A percentile compares a stretch with the other conserved stretches of the same genome.
Evolutionary conservation across 257 asterid genomes (phyloP).

Genomic region (Mentha longifolia): DNA sequence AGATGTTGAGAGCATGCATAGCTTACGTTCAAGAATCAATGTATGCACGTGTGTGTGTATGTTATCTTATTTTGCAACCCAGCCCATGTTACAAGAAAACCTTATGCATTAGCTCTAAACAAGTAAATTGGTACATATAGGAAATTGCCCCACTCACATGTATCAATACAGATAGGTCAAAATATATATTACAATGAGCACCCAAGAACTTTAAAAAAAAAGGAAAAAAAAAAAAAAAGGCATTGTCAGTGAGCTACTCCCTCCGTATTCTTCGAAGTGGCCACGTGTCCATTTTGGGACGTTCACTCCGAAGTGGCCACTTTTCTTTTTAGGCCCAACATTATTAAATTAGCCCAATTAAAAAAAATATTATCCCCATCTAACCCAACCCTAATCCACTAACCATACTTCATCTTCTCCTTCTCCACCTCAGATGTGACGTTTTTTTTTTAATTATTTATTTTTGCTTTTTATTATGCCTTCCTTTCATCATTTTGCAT

Average conservation of each 20-base stretch:
- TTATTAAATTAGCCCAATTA: too few species aligned
- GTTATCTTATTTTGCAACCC: background rate
- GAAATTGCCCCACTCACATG: conserved; percentile 16
- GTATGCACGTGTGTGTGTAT: background rate
- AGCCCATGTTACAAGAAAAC: conserved; percentile 1
- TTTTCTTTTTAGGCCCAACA: too few species aligned
- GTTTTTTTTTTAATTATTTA: too few species aligned
- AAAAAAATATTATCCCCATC: too few species aligned
- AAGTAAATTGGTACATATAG: background rate
- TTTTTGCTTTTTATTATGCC: too few species aligned
- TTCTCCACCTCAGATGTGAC: too few species aligned
- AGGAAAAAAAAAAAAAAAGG: conserved; percentile 20
- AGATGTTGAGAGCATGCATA: background rate
- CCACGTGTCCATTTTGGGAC: too few species aligned
- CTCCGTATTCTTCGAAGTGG: too few species aligned
- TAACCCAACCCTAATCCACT: too few species aligned
- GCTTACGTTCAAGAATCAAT: conserved; percentile 6
- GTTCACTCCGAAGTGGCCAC: too few species aligned
- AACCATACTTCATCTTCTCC: too few species aligned
- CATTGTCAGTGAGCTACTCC: conserved; percentile 20
- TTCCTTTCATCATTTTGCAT: too few species aligned
- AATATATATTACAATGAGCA: background rate
- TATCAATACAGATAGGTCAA: background rate
- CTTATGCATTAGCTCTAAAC: conserved; percentile 7
- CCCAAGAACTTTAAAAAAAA: background rate